Conservation (phyloP, 2,329 filamentous ascomycete species). For the Penicillium sp. region DNA sequence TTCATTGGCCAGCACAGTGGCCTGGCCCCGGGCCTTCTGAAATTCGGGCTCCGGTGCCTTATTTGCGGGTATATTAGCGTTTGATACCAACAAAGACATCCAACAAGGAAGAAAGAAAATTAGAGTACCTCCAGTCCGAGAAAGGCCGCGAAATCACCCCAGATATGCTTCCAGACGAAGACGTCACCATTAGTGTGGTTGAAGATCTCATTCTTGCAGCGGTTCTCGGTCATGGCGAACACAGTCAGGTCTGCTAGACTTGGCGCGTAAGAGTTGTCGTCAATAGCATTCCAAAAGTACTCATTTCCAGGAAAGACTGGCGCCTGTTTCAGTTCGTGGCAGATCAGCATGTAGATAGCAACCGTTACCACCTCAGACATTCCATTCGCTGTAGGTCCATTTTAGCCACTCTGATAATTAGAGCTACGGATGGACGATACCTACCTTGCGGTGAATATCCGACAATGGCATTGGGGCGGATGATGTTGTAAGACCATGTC, state of each 20-base stretch:
- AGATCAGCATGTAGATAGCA: constrained; percentile 34
- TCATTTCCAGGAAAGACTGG: constrained; percentile 33
- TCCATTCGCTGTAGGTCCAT: constrained; percentile 31
- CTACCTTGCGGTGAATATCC: constrained; percentile 34
- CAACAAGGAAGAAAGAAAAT: too few relatives aligned
- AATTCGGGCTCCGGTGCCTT: constrained; percentile 6
- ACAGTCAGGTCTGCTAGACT: constrained; percentile 35
- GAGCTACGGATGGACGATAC: too few relatives aligned
- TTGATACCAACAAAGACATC: too few relatives aligned
- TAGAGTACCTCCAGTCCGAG: constrained; percentile 31
- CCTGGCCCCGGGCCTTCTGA: constrained; percentile 21
- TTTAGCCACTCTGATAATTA: too few relatives aligned
- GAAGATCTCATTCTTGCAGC: constrained; percentile 33
- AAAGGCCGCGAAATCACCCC: constrained; percentile 27
- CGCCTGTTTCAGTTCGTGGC: constrained; percentile 28
- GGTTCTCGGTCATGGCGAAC: constrained; percentile 27
- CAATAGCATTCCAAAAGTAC: constrained; percentile 33
- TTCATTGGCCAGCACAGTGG: constrained; percentile 20
- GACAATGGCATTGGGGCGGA: constrained; percentile 35
- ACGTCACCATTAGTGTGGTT: constrained; percentile 35
- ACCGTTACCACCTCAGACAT: constrained; percentile 37
- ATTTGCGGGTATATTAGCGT: too few relatives aligned
- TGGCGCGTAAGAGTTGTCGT: constrained; percentile 35
- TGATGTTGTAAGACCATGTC: constrained; percentile 34
- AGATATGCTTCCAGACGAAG: constrained; percentile 35